These are phyloP conservation scores for Aspergillus unguis DNA, from an alignment of 2,329 filamentous ascomycete genomes.

Conservation along the genomic window DNA sequence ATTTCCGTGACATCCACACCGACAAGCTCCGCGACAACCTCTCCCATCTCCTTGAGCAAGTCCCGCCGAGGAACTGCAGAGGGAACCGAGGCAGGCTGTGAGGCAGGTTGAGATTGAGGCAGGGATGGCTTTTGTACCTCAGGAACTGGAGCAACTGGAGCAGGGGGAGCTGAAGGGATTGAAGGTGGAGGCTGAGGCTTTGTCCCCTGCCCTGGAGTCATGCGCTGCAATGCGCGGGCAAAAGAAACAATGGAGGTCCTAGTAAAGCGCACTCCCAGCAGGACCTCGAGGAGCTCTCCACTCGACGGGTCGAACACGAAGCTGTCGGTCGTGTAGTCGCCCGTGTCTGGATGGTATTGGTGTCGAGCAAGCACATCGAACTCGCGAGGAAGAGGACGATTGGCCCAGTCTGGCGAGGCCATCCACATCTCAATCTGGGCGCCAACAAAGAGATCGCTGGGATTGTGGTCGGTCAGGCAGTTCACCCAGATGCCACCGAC, in stretches of 20 bases:
- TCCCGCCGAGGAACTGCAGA: no score
- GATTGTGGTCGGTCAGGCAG: not conserved
- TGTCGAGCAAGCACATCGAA: not conserved
- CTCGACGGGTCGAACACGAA: not conserved
- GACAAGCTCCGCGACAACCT: slow-evolving; percentile 14
- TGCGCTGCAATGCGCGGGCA: not conserved
- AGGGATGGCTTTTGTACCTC: not conserved
- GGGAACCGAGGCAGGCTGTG: no score
- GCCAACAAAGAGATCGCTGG: not conserved
- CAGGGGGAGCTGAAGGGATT: not conserved
- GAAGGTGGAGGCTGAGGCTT: not conserved
- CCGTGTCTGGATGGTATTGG: not conserved
- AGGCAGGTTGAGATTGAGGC: not conserved
- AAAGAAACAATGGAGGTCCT: not conserved
- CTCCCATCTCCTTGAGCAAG: not conserved
- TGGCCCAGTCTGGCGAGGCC: not conserved
- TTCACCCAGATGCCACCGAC: not conserved
- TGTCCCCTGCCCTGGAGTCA: not conserved
- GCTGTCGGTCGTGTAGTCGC: not conserved
- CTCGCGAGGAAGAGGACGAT: not conserved
- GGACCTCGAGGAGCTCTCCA: not conserved
- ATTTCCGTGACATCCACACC: slow-evolving; percentile 41
- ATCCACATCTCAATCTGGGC: not conserved
- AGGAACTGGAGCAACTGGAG: not conserved
- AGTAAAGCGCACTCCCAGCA: not conserved